phyloP scores from a whole-genome alignment of 352 stramenopile genomes.

The Pythium vanterpoolii region DNA sequence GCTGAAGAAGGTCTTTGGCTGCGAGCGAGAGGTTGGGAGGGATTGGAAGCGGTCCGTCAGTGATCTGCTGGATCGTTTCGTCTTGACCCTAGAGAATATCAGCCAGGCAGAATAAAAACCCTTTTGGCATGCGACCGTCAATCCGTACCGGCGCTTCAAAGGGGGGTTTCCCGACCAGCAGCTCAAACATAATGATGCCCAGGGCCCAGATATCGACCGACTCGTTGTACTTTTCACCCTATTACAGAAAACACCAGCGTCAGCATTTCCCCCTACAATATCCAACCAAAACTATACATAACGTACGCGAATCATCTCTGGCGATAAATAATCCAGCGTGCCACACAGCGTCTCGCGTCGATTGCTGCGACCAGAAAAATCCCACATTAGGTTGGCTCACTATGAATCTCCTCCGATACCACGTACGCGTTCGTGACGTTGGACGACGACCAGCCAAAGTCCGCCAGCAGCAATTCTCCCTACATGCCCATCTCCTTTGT shows the following conservation, averaged over 20 bases:
- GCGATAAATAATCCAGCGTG: slow-evolving; percentile 99
- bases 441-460: slow-evolving; percentile 98
- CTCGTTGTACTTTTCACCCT: slow-evolving; percentile 96
- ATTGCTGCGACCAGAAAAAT: slow-evolving; percentile 29
- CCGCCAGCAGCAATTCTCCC: slow-evolving; percentile 96
- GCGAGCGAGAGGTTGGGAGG: slow-evolving; percentile 66
- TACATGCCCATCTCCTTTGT: slow-evolving; percentile 8
- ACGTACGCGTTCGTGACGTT: slow-evolving; percentile 75
- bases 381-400: background rate
- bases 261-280: background rate
- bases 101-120: background rate
- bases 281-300: background rate
- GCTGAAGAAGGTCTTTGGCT: slow-evolving; percentile 69
- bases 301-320: slow-evolving; percentile 97
- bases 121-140: background rate
- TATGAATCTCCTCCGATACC: background rate
- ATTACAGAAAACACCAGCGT: background rate
- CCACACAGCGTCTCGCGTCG: slow-evolving; percentile 97
- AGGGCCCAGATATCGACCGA: slow-evolving; percentile 99
- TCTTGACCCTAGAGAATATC: slow-evolving; percentile 78
- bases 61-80: slow-evolving; percentile 96
- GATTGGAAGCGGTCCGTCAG: slow-evolving; percentile 64
- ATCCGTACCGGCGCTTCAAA: slow-evolving; percentile 92
- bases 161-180: slow-evolving; percentile 95
- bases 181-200: slow-evolving; percentile 98